Conservation (phyloP, 2,329 filamentous ascomycete species). For the Ophiostoma sp. region DNA sequence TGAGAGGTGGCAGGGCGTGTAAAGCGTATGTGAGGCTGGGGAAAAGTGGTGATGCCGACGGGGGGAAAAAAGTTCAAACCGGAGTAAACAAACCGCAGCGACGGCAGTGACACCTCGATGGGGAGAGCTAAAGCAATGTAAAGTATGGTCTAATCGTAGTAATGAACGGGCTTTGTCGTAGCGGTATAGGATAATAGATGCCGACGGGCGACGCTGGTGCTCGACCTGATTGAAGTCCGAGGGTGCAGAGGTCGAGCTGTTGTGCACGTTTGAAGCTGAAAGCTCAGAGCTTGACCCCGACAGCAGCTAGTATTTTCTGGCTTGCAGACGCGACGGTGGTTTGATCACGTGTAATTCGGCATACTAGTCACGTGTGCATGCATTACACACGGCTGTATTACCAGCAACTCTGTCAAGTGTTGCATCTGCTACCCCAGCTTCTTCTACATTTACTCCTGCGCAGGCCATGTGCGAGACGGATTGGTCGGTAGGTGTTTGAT, state of each 20-base stretch:
- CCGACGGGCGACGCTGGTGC: not conserved
- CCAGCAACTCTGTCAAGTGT: no score
- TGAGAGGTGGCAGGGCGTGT: no score
- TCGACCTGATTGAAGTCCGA: not conserved
- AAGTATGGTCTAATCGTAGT: not conserved
- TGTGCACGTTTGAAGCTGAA: constrained; percentile 16
- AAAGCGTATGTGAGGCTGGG: not conserved
- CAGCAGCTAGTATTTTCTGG: constrained; percentile 6
- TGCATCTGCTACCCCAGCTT: not conserved
- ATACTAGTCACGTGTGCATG: not conserved
- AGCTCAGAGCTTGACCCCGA: constrained; percentile 18
- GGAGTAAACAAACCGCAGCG: constrained; percentile 14
- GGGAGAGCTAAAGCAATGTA: not conserved
- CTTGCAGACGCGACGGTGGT: constrained; percentile 5
- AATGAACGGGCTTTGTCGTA: not conserved
- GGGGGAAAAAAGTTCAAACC: not conserved
- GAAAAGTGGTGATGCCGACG: not conserved
- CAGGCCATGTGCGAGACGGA: not conserved
- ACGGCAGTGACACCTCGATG: not conserved
- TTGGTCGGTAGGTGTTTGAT: not conserved
- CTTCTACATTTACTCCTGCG: constrained; percentile 1
- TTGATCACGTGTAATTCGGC: not conserved
- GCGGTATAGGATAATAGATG: not conserved
- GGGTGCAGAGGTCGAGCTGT: constrained; percentile 10
- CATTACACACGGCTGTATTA: not conserved